Conservation (phyloP, 2,329 filamentous ascomycete species). For the Fusarium nematophilum region DNA sequence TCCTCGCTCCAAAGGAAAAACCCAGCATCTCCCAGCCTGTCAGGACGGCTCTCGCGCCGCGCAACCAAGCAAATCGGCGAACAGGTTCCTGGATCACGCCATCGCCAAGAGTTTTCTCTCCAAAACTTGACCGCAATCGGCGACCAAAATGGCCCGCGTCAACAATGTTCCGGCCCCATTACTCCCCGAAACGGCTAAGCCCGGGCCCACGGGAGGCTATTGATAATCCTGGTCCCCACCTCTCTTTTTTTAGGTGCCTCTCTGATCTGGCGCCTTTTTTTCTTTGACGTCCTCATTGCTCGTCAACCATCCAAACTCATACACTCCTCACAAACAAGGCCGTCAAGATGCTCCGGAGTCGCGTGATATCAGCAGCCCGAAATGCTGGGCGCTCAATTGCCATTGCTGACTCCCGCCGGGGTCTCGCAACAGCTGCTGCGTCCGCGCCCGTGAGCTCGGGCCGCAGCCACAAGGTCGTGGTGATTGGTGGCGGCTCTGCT, state of each 20-base stretch:
- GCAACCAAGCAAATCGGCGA: not conserved
- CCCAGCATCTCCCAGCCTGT: not conserved
- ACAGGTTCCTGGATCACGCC: constrained; percentile 10
- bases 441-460: constrained; percentile 11
- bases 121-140: constrained; percentile 4
- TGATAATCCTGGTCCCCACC: constrained; percentile 15
- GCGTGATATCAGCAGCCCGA: constrained; percentile 28
- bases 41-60: too few species aligned
- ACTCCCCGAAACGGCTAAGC: constrained; percentile 1
- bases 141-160: not conserved
- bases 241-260: constrained; percentile 19
- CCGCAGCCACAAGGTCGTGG: constrained; percentile 69
- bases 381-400: constrained; percentile 11
- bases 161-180: not conserved
- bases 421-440: constrained; percentile 27
- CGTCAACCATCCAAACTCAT: not conserved
- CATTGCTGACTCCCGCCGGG: not conserved
- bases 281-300: not conserved
- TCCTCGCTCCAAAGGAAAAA: not conserved
- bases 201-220: constrained; percentile 5
- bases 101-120: constrained; percentile 5
- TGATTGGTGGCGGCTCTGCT: constrained; percentile 74
- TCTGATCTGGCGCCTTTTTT: constrained; percentile 17
- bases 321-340: not conserved
- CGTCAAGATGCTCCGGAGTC: constrained; percentile 38